phyloP scores from a whole-genome alignment of 495 filamentous ascomycete species.

The Podospora didyma region DNA sequence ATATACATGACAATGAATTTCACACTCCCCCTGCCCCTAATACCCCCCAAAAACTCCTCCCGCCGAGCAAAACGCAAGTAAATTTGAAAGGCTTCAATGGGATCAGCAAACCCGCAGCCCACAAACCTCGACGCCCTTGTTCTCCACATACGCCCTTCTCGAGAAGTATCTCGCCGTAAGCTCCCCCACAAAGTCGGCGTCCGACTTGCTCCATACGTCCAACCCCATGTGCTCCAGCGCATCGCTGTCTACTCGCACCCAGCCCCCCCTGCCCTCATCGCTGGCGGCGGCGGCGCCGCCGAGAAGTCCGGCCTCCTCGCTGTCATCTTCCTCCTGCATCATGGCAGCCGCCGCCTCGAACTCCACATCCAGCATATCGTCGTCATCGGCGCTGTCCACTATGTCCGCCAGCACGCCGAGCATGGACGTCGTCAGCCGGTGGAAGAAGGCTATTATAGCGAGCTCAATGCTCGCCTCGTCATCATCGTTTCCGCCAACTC shows the following conservation, averaged over 20 bases:
- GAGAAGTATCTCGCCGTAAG: slow-evolving; percentile 68
- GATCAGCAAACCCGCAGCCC: slow-evolving; percentile 64
- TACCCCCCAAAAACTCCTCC: too few species aligned
- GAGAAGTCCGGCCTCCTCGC: slow-evolving; percentile 23
- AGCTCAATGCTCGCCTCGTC: slow-evolving; percentile 53
- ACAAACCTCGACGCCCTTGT: slow-evolving; percentile 72
- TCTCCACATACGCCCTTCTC: slow-evolving; percentile 62
- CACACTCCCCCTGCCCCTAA: too few species aligned
- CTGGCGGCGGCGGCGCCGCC: slow-evolving; percentile 19
- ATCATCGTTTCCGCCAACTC: slow-evolving; percentile 11
- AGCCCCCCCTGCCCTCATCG: slow-evolving; percentile 35
- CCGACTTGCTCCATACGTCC: slow-evolving; percentile 78
- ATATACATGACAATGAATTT: too few species aligned
- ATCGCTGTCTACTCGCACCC: slow-evolving; percentile 58
- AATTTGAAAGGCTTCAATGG: too few species aligned
- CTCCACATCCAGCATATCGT: slow-evolving; percentile 43
- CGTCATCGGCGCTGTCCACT: slow-evolving; percentile 54
- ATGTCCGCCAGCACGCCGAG: slow-evolving; percentile 67
- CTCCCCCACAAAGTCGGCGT: slow-evolving; percentile 69
- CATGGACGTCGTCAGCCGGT: slow-evolving; percentile 71
- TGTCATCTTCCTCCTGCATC: slow-evolving; percentile 6
- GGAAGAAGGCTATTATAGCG: slow-evolving; percentile 87
- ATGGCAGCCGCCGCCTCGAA: slow-evolving; percentile 16
- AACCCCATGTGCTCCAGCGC: slow-evolving; percentile 79
- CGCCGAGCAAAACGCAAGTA: too few species aligned